Evolutionary conservation across 495 filamentous ascomycete genomes (phyloP), one percentile per base, ranked within the genome.

Genomic region (Penicillium herquei): DNA sequence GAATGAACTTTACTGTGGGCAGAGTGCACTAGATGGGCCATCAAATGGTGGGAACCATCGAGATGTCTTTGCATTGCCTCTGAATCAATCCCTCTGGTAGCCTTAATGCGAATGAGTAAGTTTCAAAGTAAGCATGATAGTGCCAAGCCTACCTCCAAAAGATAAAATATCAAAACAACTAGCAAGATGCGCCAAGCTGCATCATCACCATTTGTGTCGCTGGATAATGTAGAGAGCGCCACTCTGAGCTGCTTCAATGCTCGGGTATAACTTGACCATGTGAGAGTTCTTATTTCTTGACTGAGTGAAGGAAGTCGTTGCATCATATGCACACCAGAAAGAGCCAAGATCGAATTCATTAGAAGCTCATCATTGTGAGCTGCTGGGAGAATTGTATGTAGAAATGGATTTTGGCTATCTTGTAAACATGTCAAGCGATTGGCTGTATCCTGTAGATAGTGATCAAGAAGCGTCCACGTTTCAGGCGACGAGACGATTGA

Each of bases 111-210:
- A 13, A 52, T 62, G 8, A 58, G 59, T 49, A 37, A 35, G 1
- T 31, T 13, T 45, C 26, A 1, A 7, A 12, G 14, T 39, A 6
- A 12, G 9, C 11, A 13, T 1, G 34, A 16, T 8, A 44, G 17
- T 21, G 13, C 37, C 3, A 31, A 16, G 3, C 58, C 33, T 61
- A 51, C 58, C 58, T 61, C 58, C 35, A 61, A 17, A 48, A 61
- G 50, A 50, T 61, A 61, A 31, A 61, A 57, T 57, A 61, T 51
- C 14, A 61, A 54, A n/a, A 61, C 58, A 35, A 61, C 45, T 37
- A 61, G 40, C 5, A 61, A 43, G 41, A 49, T 49, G 17, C 54
- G 54, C 51, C 54, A 57, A 31, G 46, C 58, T 35, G 49, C 50
- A 49, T 57, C 58, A 40, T 54, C 40, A 31, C 30, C 51, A 51